Base-by-base conservation (phyloP, 2,329 filamentous ascomycete species). In the Fusarium sororula region DNA sequence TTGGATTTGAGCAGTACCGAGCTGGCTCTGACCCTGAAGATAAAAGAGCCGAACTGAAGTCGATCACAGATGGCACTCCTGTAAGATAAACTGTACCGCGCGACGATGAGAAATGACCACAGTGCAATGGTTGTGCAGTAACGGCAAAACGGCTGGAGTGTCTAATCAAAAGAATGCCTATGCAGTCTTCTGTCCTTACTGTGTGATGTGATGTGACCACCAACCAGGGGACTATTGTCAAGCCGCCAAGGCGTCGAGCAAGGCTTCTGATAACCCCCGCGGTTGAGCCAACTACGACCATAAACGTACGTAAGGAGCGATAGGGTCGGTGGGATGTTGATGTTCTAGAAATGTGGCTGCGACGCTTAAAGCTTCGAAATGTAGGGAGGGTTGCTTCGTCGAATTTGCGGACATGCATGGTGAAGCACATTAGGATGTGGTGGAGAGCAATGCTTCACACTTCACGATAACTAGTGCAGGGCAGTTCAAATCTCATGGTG, bases 321-420 rank as follows among this genome's bases (percentile, higher is more conserved):
- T 47, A 58, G 37, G 37, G 54, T 48, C 54, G 45, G 47, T 48
- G 57, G n/a, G 39, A 71, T 37, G 57, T 41, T 51, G 65, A 66
- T 57, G 59, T 68, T 76, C 64, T 74, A 68, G 66, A 75, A 77
- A 66, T 50, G 71, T 77, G 74, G 73, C 68, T 65, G 63, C 51
- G 44, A 58, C 50, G 62, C 48, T 53, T 47, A 54, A 71, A 67
- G 58, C 70, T 68, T 59, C 54, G 48, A 73, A 56, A 63, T 53
- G 32, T n/a, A 67, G 32, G 51, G 41, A 50, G 45, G 71, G 66
- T 61, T 63, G 53, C 71, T 44, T 63, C 58, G 66, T 59, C 37
- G 42, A 63, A 63, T 68, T 68, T 44, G 56, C 42, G 56, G 53
- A 42, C 63, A 67, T 73, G 62, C 56, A 63, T 63, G 55, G 60